A percentile compares a stretch with the other conserved stretches of the same genome.
Conservation (phyloP, 1,284 basidiomycete species). For the Cryptococcus sp. region DNA sequence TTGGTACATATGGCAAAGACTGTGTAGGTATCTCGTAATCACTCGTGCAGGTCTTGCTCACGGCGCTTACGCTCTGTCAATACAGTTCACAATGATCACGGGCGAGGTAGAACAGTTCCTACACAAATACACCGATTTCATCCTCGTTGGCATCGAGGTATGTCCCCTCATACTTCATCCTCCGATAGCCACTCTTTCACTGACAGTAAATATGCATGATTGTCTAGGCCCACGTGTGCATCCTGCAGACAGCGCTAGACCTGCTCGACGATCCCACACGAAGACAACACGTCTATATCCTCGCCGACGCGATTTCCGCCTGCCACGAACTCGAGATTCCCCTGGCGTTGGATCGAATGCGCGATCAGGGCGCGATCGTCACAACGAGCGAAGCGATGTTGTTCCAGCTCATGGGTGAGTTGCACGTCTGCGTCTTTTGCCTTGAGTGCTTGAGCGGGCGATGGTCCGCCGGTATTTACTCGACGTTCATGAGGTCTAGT, state of each 20-base stretch:
- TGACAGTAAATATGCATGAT: not conserved
- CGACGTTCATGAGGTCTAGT: too few relatives aligned
- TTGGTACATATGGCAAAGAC: constrained; percentile 57
- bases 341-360: constrained; percentile 61
- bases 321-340: constrained; percentile 62
- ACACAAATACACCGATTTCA: constrained; percentile 61
- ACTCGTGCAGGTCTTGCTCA: too few relatives aligned
- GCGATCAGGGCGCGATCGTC: constrained; percentile 71
- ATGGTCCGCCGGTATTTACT: too few relatives aligned
- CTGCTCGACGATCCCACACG: constrained; percentile 47
- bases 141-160: constrained; percentile 78
- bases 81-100: constrained; percentile 76
- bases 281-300: constrained; percentile 54
- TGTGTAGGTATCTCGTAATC: not conserved
- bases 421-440: not conserved
- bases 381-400: constrained; percentile 77
- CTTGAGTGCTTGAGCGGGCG: not conserved
- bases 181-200: too few relatives aligned
- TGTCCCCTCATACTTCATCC: not conserved
- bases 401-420: constrained; percentile 63
- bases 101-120: constrained; percentile 65
- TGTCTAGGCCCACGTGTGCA: constrained; percentile 74
- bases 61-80: too few relatives aligned
- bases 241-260: constrained; percentile 76
- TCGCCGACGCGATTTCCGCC: constrained; percentile 82